Percentiles rank a stretch among this genome's conserved stretches.
These are phyloP conservation scores for Vaccinium corymbosum DNA, from an alignment of 148 eudicot genomes.

Conservation along the genomic window DNA sequence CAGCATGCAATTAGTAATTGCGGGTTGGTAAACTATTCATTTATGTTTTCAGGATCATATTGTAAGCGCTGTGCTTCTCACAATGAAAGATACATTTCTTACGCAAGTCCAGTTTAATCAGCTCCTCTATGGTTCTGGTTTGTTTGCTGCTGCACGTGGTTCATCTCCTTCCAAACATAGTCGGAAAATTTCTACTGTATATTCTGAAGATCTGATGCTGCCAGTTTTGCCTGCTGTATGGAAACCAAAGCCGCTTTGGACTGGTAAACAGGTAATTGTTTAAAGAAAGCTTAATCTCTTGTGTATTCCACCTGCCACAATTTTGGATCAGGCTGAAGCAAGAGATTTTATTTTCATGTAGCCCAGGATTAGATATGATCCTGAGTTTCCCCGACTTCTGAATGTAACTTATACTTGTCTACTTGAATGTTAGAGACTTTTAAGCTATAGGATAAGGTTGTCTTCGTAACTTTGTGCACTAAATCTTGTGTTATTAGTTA, in stretches of 20 bases:
- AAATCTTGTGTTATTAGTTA: neutral
- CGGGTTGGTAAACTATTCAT: neutral
- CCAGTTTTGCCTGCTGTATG: slow-evolving; percentile 73
- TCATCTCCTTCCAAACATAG: slow-evolving; percentile 33
- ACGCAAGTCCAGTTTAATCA: slow-evolving; percentile 59
- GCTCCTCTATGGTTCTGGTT: slow-evolving; percentile 83
- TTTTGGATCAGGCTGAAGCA: neutral
- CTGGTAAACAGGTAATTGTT: slow-evolving; percentile 80
- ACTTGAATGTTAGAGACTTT: neutral
- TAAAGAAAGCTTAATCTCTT: neutral
- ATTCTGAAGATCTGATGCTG: slow-evolving; percentile 44
- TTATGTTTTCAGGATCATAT: slow-evolving; percentile 70
- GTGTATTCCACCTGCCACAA: neutral
- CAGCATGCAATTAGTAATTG: neutral
- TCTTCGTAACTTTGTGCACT: neutral
- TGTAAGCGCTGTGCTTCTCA: slow-evolving; percentile 87
- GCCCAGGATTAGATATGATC: neutral
- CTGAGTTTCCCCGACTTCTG: neutral
- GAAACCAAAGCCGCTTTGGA: slow-evolving; percentile 88
- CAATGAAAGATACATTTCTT: slow-evolving; percentile 88
- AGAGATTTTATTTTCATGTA: neutral
- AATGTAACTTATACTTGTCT: neutral
- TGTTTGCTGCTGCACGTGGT: slow-evolving; percentile 36
- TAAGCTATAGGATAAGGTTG: neutral
- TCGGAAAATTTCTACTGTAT: slow-evolving; percentile 46